phyloP scores from a whole-genome alignment of 495 filamentous ascomycete species.

The Entonaema liquescens region DNA sequence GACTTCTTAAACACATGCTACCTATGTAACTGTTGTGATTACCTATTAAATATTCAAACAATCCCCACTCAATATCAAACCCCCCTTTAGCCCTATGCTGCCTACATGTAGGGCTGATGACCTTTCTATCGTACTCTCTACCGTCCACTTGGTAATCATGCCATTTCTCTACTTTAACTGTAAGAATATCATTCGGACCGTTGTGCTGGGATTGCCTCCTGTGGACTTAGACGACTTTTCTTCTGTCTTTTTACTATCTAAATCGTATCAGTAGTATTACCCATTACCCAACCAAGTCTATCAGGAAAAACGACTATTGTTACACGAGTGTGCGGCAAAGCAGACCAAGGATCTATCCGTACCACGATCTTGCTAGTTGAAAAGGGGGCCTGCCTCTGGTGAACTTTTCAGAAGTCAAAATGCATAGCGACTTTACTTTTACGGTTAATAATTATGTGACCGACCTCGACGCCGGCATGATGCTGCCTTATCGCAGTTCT shows the following conservation, averaged over 20 bases:
- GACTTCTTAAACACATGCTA: not conserved
- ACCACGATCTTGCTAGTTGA: not conserved
- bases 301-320: slow-evolving; percentile 1
- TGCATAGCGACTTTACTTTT: slow-evolving; percentile 38
- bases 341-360: not conserved
- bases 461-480: slow-evolving; percentile 24
- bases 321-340: slow-evolving; percentile 5
- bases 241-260: not conserved
- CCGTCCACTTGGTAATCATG: not conserved
- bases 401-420: slow-evolving; percentile 12
- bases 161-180: not conserved
- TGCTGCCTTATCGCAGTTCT: slow-evolving; percentile 27
- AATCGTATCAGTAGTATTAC: not conserved
- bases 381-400: not conserved
- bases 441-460: slow-evolving; percentile 21
- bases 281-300: not conserved
- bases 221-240: not conserved
- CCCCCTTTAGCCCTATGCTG: slow-evolving; percentile 8
- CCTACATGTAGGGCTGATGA: not conserved
- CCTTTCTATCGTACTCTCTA: not conserved
- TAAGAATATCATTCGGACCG: not conserved
- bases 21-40: slow-evolving; percentile 6
- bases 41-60: slow-evolving; percentile 26
- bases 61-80: slow-evolving; percentile 19
- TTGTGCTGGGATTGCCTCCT: not conserved